Conservation (phyloP, 179 eudicot species). For the Drosera spatulata region DNA sequence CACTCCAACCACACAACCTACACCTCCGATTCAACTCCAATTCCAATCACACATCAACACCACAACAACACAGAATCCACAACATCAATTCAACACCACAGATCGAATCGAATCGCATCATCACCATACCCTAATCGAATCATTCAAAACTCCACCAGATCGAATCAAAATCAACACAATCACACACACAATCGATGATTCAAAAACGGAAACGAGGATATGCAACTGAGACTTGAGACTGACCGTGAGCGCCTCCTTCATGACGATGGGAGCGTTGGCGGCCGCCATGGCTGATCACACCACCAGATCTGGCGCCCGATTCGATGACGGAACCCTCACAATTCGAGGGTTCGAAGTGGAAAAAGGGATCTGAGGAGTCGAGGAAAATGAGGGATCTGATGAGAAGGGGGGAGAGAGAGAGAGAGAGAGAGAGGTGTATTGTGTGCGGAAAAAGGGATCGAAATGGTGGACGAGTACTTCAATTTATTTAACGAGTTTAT, state of each 20-base stretch:
- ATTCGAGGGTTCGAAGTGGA: conserved; percentile 19
- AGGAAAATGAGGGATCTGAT: conserved; percentile 4
- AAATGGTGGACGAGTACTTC: neutral
- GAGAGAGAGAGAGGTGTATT: neutral
- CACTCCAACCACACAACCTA: too few relatives aligned
- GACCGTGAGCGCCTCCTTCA: conserved; percentile 90
- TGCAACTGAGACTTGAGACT: neutral
- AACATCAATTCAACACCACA: too few relatives aligned
- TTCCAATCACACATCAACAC: too few relatives aligned
- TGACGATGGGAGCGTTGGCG: conserved; percentile 90
- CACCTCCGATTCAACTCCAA: too few relatives aligned
- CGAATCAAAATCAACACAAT: too few relatives aligned
- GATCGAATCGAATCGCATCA: too few relatives aligned
- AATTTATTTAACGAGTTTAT: neutral
- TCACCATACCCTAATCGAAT: too few relatives aligned
- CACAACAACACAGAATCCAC: too few relatives aligned
- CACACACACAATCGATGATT: too few relatives aligned
- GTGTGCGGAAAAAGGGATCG: neutral
- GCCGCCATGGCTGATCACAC: conserved; percentile 67
- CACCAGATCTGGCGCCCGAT: conserved; percentile 2
- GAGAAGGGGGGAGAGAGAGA: conserved; percentile 7
- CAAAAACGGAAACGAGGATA: neutral
- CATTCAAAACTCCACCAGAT: too few relatives aligned
- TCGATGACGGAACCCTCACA: conserved; percentile 13
- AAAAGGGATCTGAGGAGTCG: too few relatives aligned